These are phyloP conservation scores for Morella rubra DNA, from an alignment of 306 rosid genomes.

Conservation along the genomic window DNA sequence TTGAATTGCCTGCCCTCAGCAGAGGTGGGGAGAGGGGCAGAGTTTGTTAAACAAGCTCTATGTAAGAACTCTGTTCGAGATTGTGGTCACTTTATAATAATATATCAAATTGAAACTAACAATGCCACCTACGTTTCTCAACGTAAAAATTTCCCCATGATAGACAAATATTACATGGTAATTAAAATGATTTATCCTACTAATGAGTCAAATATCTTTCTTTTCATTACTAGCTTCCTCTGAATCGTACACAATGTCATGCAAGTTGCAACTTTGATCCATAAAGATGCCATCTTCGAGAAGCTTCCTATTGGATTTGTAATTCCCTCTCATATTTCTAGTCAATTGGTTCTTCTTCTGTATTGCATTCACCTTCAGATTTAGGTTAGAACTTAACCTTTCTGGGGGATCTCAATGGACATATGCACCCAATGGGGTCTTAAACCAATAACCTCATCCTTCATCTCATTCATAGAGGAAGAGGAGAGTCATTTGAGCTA, in stretches of 20 bases:
- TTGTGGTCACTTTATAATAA: background rate
- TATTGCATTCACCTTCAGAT: background rate
- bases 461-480: background rate
- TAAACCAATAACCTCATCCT: background rate
- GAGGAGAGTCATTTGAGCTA: no score
- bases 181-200: background rate
- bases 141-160: conserved; percentile 1
- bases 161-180: background rate
- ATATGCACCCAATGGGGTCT: background rate
- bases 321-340: background rate
- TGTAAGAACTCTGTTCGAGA: no score
- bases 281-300: background rate
- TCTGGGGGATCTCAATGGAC: background rate
- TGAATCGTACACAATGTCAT: background rate
- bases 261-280: background rate
- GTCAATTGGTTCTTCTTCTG: background rate
- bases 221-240: background rate
- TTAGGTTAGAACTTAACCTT: background rate
- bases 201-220: background rate
- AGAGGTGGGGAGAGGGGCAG: background rate
- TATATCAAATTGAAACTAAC: background rate
- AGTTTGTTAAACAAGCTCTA: background rate
- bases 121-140: conserved; percentile 10
- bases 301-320: background rate
- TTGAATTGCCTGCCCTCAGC: no score